A percentile compares a stretch with the other conserved stretches of the same genome.
Conservation (phyloP, 192 early-diverging fungal species). For the Umbelopsis sp. region DNA sequence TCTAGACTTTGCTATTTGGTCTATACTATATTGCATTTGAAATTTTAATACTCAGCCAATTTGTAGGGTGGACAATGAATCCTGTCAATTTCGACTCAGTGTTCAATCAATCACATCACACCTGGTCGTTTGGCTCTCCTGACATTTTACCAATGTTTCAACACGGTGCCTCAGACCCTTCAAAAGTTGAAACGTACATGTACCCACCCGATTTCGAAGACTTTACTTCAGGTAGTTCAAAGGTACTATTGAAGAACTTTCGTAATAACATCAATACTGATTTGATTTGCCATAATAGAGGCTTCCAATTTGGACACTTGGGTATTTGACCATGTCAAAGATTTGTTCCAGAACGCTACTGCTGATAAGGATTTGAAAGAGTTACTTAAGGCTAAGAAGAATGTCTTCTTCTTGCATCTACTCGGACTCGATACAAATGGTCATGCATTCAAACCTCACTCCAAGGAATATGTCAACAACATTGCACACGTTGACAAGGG, state of each 20-base stretch:
- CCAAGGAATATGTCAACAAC: constrained; percentile 85
- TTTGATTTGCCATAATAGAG: constrained; percentile 48
- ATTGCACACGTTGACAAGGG: constrained; percentile 82
- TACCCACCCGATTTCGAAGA: constrained; percentile 87
- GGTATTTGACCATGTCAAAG: constrained; percentile 86
- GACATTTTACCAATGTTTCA: constrained; percentile 98
- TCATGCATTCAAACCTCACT: constrained; percentile 83
- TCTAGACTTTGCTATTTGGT: neutral
- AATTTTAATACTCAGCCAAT: constrained; percentile 4
- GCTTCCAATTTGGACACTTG: constrained; percentile 85
- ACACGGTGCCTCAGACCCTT: constrained; percentile 81
- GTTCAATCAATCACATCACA: constrained; percentile 91
- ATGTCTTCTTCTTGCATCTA: constrained; percentile 94
- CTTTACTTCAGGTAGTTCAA: constrained; percentile 68
- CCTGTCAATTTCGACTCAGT: constrained; percentile 96
- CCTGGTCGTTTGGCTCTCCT: constrained; percentile 97
- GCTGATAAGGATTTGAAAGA: constrained; percentile 46
- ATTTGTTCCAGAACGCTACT: constrained; percentile 61
- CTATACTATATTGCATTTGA: neutral
- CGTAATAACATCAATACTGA: too few relatives aligned
- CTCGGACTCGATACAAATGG: constrained; percentile 96
- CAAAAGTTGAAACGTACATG: constrained; percentile 87
- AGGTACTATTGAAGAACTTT: neutral
- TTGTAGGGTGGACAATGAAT: constrained; percentile 92
- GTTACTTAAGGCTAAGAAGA: constrained; percentile 71